Evolutionary conservation across 2,329 filamentous ascomycete species (phyloP).

Genomic region (Kalmusia sp.): DNA sequence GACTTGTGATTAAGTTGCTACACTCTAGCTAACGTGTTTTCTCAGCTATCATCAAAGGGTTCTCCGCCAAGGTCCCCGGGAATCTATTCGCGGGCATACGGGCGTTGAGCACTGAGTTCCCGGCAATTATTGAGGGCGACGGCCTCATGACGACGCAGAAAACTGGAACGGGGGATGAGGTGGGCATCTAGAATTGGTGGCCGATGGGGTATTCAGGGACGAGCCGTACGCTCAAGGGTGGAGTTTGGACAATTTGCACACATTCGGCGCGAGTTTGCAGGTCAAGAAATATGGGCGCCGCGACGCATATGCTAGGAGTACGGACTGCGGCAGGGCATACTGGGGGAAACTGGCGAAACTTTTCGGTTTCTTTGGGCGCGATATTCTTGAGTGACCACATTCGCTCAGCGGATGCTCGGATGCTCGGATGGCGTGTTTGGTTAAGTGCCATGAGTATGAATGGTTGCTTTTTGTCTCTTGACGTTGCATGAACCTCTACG

Average conservation of each 20-base stretch:
- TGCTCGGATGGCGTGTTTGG: background rate
- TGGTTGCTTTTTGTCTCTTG: background rate
- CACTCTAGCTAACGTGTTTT: background rate
- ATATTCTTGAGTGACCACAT: background rate
- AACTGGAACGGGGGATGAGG: slow-evolving; percentile 14
- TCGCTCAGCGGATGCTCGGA: background rate
- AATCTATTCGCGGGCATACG: slow-evolving; percentile 73
- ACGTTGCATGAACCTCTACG: background rate
- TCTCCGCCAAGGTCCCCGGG: slow-evolving; percentile 75
- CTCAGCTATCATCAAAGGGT: slow-evolving; percentile 66
- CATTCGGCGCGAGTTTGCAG: background rate
- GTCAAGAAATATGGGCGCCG: background rate
- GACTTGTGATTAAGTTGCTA: background rate
- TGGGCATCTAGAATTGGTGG: slow-evolving; percentile 3
- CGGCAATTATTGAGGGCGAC: slow-evolving; percentile 78
- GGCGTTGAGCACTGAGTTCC: slow-evolving; percentile 65
- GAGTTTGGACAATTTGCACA: background rate
- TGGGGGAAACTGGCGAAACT: background rate
- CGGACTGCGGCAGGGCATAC: background rate
- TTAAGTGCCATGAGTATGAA: background rate
- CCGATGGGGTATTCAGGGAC: background rate
- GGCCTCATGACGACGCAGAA: slow-evolving; percentile 62
- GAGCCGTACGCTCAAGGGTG: background rate
- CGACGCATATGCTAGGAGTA: background rate
- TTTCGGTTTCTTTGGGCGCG: background rate